Percentiles rank a stretch among this genome's conserved stretches.
phyloP scores from a whole-genome alignment of 140 eudicot genomes.

The Flaveria floridana region DNA sequence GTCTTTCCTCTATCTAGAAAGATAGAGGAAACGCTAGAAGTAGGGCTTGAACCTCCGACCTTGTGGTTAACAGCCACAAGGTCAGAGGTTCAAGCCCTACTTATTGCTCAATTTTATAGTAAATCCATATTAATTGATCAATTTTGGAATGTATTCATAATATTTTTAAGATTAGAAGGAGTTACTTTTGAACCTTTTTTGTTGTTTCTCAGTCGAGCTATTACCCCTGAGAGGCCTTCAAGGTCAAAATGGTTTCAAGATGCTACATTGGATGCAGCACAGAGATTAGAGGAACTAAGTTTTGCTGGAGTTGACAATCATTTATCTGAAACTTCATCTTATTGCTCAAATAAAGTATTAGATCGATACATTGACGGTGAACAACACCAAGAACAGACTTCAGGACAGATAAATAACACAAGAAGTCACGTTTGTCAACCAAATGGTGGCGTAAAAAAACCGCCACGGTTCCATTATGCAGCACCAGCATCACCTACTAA shows the following conservation, averaged over 20 bases:
- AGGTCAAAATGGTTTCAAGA: conserved; percentile 47
- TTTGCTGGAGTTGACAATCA: conserved; percentile 39
- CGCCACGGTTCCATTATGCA: conserved; percentile 55
- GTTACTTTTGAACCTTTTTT: conserved; percentile 19
- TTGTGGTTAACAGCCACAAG: conserved; percentile 99
- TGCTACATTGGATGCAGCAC: conserved; percentile 31
- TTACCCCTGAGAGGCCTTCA: conserved; percentile 71
- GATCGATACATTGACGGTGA: conserved; percentile 94
- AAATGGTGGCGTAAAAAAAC: conserved; percentile 44
- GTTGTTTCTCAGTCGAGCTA: conserved; percentile 42
- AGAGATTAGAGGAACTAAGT: conserved; percentile 35
- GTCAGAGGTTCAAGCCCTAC: no score
- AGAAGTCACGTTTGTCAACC: conserved; percentile 40
- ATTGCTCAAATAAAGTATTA: conserved; percentile 66
- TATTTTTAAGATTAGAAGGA: not conserved
- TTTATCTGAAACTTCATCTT: conserved; percentile 61
- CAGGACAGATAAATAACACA: conserved; percentile 26
- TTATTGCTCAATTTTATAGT: no score
- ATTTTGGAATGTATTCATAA: not conserved
- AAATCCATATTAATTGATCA: not conserved
- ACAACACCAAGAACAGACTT: conserved; percentile 54
- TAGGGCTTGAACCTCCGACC: conserved; percentile 97
- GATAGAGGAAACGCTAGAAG: conserved; percentile 77
- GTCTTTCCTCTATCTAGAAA: no score
- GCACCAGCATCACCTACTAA: conserved; percentile 44